Evolutionary conservation across 768 basidiomycete genomes (phyloP).

Genomic region (Termitomyces sp.): DNA sequence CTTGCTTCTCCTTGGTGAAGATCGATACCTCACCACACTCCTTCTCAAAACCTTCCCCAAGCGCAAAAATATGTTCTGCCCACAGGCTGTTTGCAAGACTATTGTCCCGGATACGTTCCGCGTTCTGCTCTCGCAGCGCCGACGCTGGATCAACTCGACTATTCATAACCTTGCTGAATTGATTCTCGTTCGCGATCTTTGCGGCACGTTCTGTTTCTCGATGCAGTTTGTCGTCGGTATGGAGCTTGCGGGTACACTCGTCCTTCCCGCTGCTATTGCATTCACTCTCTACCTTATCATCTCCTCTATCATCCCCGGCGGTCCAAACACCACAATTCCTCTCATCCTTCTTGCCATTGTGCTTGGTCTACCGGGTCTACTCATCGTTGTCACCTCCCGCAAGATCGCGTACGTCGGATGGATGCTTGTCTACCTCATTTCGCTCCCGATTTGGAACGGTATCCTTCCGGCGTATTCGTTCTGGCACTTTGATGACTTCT

Average conservation of each 20-base stretch:
- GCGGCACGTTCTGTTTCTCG: slow-evolving; percentile 99
- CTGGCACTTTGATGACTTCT: slow-evolving; percentile 99
- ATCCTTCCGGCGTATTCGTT: slow-evolving; percentile 94
- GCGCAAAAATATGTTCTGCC: slow-evolving; percentile 98
- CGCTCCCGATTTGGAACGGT: slow-evolving; percentile 96
- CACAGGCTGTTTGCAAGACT: slow-evolving; percentile 98
- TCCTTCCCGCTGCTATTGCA: slow-evolving; percentile 94
- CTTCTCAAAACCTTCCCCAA: slow-evolving; percentile 99
- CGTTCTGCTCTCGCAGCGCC: slow-evolving; percentile 90
- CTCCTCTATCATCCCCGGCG: slow-evolving; percentile 78
- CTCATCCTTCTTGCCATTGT: slow-evolving; percentile 92
- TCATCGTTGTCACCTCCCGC: slow-evolving; percentile 94
- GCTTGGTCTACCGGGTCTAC: slow-evolving; percentile 90
- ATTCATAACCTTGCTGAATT: slow-evolving; percentile 97
- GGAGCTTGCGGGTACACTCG: slow-evolving; percentile 95
- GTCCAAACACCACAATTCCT: slow-evolving; percentile 78
- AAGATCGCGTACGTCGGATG: slow-evolving; percentile 94
- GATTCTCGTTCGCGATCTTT: slow-evolving; percentile 93
- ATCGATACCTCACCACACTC: slow-evolving; percentile 97
- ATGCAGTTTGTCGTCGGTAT: slow-evolving; percentile 99
- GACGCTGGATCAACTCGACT: slow-evolving; percentile 99
- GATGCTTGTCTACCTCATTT: slow-evolving; percentile 93
- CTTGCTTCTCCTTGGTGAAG: slow-evolving; percentile 92
- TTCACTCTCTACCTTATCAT: slow-evolving; percentile 96
- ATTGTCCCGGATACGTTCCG: slow-evolving; percentile 96